Evolutionary conservation across 257 asterid genomes (phyloP).

Genomic region (Solanum chmielewskii): DNA sequence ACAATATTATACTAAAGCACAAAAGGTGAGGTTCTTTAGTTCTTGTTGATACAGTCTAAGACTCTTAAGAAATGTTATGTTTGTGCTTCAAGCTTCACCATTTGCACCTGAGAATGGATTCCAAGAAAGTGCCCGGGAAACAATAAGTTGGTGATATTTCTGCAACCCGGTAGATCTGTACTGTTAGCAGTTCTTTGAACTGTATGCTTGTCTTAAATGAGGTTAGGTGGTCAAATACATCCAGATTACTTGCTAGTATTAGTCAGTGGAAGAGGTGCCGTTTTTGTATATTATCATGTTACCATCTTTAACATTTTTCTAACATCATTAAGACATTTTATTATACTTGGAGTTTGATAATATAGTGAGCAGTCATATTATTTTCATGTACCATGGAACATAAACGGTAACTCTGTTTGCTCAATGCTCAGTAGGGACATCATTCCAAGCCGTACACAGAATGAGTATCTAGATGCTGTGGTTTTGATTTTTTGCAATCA

Average conservation of each 20-base stretch:
- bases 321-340: not conserved
- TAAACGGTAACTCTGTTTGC: not conserved
- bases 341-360: not conserved
- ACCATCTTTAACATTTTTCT: not conserved
- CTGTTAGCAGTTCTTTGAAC: not conserved
- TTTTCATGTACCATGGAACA: not conserved
- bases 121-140: not conserved
- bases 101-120: not conserved
- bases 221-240: not conserved
- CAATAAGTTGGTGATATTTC: not conserved
- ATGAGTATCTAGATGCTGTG: not conserved
- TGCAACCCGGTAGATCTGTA: not conserved
- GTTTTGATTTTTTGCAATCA: not conserved
- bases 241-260: not conserved
- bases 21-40: conserved; percentile 36
- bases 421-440: not conserved
- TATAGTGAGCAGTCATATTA: not conserved
- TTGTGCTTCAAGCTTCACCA: not conserved
- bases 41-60: not conserved
- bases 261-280: not conserved
- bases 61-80: not conserved
- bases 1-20: conserved; percentile 66
- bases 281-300: not conserved
- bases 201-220: not conserved
- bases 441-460: not conserved